Evolutionary conservation across 2,329 filamentous ascomycete genomes (phyloP), one percentile per base, ranked within the genome.

Genomic region (Dichotomopilus funicola): DNA sequence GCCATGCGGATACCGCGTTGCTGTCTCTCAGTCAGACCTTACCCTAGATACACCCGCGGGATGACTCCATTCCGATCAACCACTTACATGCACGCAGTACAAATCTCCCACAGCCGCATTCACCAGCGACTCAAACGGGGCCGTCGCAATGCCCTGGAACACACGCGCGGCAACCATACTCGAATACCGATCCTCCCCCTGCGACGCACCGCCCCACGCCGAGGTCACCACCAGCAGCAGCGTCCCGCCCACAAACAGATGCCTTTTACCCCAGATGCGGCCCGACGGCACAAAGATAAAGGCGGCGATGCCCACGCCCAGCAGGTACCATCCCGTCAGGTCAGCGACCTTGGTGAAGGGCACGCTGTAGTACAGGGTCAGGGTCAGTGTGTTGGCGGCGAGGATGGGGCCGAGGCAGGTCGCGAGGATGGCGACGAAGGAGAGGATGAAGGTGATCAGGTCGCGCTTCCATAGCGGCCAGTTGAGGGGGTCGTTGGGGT

Each of bases 381-480:
- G 76, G 4, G 87, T 88, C 56, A 96, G 74, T 1, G 91, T 95
- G 71, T 95, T 91, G 55, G 91, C 89, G 46, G 91, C 91, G 61
- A 96, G 85, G 55, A 96, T 86, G 4, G 92, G 88, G 35, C 88
- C 90, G 8, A 95, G 82, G 0, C 88, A 87, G 10, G 89, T 88
- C 51, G 89, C 91, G 62, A 96, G 86, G 66, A 96, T 86, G 60
- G 88, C 87, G 31, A 87, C 81, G 57, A 94, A 73, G 60, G 87
- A 96, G 33, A 97, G 82, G 60, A 89, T 80, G 56, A 83, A 76
- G 59, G 91, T 86, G 67, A 94, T 91, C 52, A 88, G 64, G 68
- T 96, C 91, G 67, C 91, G 88, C 63, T 82, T 82, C 88, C 88
- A 92, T 58, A 95, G 71, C 27, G 91, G 87, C 91, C 91, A 96